Base-by-base conservation (phyloP, 2,329 filamentous ascomycete genomes). In the Xylaria arbuscula region DNA sequence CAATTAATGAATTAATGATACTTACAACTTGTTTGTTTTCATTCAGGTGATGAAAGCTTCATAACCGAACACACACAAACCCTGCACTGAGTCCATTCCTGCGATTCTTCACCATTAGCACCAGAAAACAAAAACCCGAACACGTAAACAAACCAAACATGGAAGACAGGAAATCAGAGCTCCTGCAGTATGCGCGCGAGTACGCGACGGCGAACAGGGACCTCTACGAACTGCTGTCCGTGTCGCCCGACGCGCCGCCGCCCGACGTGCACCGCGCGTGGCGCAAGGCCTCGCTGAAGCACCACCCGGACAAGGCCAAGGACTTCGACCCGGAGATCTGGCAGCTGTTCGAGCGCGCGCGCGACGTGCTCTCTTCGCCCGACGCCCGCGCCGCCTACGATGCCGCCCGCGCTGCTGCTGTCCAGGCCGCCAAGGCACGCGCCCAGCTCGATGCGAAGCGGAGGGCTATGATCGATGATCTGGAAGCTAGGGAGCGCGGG, bases 251-350 rank as follows among this genome's bases (percentile, higher is more conserved):
- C 19, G 88, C 90, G 0, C 82, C 86, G 22, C 90, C 91, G 64
- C 82, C 88, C n/a, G 91, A 94, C 70, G 91, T 97, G 75, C 90
- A 93, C 71, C 90, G 92, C 73, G 93, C 93, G 53, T 98, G 95
- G 76, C 76, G 76, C 59, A 92, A 93, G 75, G 90, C 91, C 36
- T 93, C 93, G 3, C 85, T 97, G n/a, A 93, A 93, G 76, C 93
- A 94, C 83, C 95, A 98, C 80, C 95, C 95, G 0, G 95, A 98
- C 85, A 97, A 98, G 82, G 90, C 94, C 64, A 88, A 88, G 61
- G 83, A 86, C 45, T 93, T 91, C 74, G 93, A 96, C 73, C 86
- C 93, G 54, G 90, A 90, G 64, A 92, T 92, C 76, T 98, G 97
- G 84, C 92, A 97, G 80, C 85, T 92, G 1, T 89, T 97, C 66